These are phyloP conservation scores for Hibiscus syriacus DNA, from an alignment of 345 rosid genomes.

Conservation along the genomic window DNA sequence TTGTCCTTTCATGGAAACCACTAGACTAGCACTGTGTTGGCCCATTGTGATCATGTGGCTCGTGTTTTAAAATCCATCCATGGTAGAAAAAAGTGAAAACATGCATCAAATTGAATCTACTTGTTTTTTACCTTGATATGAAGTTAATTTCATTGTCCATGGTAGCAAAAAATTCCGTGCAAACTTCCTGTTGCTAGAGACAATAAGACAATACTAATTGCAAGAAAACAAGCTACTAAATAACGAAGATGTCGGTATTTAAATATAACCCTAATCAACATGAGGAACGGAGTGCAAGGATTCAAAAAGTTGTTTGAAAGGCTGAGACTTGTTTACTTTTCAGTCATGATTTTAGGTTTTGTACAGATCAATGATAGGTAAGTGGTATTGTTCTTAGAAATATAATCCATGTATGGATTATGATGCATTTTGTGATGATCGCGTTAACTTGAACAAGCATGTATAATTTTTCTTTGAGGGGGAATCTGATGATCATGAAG, in stretches of 20 bases:
- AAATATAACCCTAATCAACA: no score
- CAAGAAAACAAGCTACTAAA: no score
- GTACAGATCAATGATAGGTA: no score
- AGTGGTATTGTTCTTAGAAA: neutral
- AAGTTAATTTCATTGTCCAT: neutral
- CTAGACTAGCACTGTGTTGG: neutral
- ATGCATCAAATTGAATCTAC: no score
- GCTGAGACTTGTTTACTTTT: no score
- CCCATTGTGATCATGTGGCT: neutral
- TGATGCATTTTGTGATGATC: neutral
- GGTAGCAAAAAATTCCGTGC: neutral
- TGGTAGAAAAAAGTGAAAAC: neutral
- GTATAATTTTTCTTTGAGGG: neutral
- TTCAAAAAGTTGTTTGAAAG: no score
- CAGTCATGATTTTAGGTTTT: no score
- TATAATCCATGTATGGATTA: neutral
- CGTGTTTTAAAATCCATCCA: neutral
- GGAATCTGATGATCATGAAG: neutral
- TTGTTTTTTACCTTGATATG: no score
- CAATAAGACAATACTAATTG: neutral
- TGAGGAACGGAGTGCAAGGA: no score
- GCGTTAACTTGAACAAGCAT: neutral
- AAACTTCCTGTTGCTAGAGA: neutral
- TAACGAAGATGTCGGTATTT: no score
- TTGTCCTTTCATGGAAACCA: neutral